Conservation (phyloP, 192 early-diverging fungal genomes). For the Physocladia obscura region DNA sequence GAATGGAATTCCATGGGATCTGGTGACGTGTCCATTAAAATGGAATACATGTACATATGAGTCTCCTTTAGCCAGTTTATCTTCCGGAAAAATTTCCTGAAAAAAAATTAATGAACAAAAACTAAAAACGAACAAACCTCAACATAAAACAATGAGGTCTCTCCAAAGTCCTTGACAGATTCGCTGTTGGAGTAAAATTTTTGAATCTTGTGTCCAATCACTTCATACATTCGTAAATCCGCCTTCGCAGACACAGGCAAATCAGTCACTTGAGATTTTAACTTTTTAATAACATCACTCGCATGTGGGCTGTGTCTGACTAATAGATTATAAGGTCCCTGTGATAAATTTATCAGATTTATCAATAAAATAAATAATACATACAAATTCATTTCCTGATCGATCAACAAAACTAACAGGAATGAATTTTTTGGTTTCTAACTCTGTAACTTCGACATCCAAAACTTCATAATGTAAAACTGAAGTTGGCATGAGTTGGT, state of each 20-base stretch:
- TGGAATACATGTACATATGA: conserved; percentile 65
- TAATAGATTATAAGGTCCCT: conserved; percentile 64
- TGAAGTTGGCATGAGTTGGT: conserved; percentile 32
- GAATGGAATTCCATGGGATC: conserved; percentile 82
- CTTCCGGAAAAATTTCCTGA: conserved; percentile 14
- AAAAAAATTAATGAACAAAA: neutral
- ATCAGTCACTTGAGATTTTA: conserved; percentile 42
- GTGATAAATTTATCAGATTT: conserved; percentile 16
- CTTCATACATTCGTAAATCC: conserved; percentile 61
- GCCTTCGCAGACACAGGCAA: conserved; percentile 24
- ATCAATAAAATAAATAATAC: conserved; percentile 4
- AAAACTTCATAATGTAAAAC: conserved; percentile 81
- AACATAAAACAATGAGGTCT: conserved; percentile 53
- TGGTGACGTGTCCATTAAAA: conserved; percentile 64
- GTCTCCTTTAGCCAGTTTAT: conserved; percentile 20
- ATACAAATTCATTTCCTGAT: conserved; percentile 66
- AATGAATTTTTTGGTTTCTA: conserved; percentile 75
- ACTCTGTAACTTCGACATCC: conserved; percentile 75
- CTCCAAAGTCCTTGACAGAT: conserved; percentile 46
- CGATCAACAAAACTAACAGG: conserved; percentile 69
- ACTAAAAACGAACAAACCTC: conserved; percentile 33
- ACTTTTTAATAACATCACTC: conserved; percentile 41
- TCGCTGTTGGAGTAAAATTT: conserved; percentile 46
- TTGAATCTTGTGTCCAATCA: conserved; percentile 47
- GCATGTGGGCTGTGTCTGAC: conserved; percentile 58